Base-by-base conservation (phyloP, 2,329 filamentous ascomycete species). In the Orbilia blumenaviensis region DNA sequence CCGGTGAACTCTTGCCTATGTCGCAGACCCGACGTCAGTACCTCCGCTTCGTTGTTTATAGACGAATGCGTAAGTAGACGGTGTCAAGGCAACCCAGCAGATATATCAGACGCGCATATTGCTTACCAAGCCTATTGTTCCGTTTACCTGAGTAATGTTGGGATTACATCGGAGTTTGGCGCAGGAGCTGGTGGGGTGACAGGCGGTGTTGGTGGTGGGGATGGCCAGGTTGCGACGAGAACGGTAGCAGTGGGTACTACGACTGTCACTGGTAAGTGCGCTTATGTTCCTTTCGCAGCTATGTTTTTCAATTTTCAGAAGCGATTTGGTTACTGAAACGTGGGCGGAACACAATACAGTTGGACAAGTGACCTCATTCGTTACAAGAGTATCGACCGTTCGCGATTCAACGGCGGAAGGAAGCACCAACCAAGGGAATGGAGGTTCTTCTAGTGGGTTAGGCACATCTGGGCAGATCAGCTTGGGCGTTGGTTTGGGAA, bases 331-430 rank as follows among this genome's bases (percentile, higher is more conserved):
- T n/a, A n/a, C 36, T 4, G 10, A 46, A 21, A 46, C 16, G 14
- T 10, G 21, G 14, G 7, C n/a, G 36, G 36, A 14, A 14, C 18
- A 18, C 41, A 14, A n/a, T 23, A 46, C n/a, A 64, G 60, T 64
- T 50, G 60, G 27, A n/a, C 14, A 52, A 25, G 60, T 64, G 4
- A 64, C 60, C 6, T 64, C 60, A 0, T 64, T 64, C 44, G 29
- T 64, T 16, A 64, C 44, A 1, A 21, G 18, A 18, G 9, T 50
- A 36, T 34, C 58, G 14, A 62, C 58, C 7, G 25, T 46, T 16
- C 58, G 25, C n/a, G 41, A 46, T 32, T 21, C 42, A 5, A 9
- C 38, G 14, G 41, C 36, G 32, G 50, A 56, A 18, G 12, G 16
- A 16, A 8, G 16, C 23, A 52, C 42, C n/a, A 14, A 2, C 10